Base-by-base conservation (phyloP, 129 eudicot genomes). In the Centrapalus pauciflorus region DNA sequence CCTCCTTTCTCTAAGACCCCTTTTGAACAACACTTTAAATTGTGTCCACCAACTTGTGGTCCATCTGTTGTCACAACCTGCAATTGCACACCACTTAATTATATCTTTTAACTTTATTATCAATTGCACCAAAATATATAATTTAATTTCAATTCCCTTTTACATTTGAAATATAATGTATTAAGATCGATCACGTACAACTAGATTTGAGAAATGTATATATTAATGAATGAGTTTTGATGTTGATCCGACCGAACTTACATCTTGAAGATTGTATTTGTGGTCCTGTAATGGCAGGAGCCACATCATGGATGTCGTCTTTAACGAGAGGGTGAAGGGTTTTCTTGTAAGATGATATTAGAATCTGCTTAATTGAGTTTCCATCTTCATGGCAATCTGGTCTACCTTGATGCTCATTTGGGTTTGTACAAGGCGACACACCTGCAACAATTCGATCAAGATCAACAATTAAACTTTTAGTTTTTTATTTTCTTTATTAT, bases 21-120 rank as follows among this genome's bases (percentile, higher is more conserved):
- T 83, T 80, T 76, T 75, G 4, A 91, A 81, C 78, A 91, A 70
- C 69, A 91, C 96, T 62, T 83, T 91, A 71, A 87, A 91, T 70
- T 91, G 97, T 58, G 81, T 67, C 90, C 97, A 87, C 97, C 97
- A 91, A 26, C 83, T 78, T 24, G 89, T 91, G 55, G 81, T 83
- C 97, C 97, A 91, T 72, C 75, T 76, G 5, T 82, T 57, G 13
- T 87, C 97, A 38, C 67, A 76, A 63, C 88, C 93, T 85, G 80
- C 45, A 21, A 75, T 46, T 34, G 2, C 29, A 66, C 49, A 70
- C 50, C 74, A 74, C 73, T 74, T 56, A 65, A n/a, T n/a, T 30
- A 55, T 21, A 21, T 74, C n/a, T n/a, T n/a, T 33, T 57, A 57
- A 34, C 30, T 55, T 30, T n/a, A n/a, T n/a, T n/a, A n/a, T n/a